Conservation (phyloP, 495 filamentous ascomycete species). For the Neurospora sp. region DNA sequence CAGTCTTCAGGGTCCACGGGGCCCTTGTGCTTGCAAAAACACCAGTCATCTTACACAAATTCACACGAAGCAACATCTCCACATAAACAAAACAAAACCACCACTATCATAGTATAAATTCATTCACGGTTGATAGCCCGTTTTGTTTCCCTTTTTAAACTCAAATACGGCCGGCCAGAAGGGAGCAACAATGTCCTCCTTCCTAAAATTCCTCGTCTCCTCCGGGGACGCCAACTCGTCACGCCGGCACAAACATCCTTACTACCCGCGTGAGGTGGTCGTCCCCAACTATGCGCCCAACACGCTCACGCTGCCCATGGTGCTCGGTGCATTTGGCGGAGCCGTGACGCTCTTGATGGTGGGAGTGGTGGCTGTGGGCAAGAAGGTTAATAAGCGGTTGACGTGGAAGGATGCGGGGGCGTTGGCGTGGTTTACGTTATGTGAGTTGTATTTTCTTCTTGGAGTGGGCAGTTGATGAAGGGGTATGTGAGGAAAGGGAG, state of each 20-base stretch:
- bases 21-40: not conserved
- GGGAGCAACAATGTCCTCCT: not conserved
- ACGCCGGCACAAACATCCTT: conserved; percentile 44
- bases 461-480: not conserved
- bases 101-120: not conserved
- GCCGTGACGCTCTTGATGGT: conserved; percentile 35
- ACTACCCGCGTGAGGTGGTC: conserved; percentile 54
- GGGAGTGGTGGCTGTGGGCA: conserved; percentile 30
- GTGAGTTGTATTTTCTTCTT: conserved; percentile 18
- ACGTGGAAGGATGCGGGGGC: conserved; percentile 31
- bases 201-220: not conserved
- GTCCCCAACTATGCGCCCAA: conserved; percentile 52
- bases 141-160: not conserved
- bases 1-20: not conserved
- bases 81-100: not conserved
- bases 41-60: not conserved
- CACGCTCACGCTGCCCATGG: conserved; percentile 32
- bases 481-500: not conserved
- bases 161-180: not conserved
- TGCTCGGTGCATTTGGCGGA: conserved; percentile 38
- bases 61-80: not conserved
- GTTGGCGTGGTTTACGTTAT: conserved; percentile 53
- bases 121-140: too few species aligned
- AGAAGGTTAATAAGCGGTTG: conserved; percentile 25
- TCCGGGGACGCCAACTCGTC: not conserved